These are phyloP conservation scores for Psidium friedrichsthalianum DNA, from an alignment of 345 rosid genomes.

Conservation along the genomic window DNA sequence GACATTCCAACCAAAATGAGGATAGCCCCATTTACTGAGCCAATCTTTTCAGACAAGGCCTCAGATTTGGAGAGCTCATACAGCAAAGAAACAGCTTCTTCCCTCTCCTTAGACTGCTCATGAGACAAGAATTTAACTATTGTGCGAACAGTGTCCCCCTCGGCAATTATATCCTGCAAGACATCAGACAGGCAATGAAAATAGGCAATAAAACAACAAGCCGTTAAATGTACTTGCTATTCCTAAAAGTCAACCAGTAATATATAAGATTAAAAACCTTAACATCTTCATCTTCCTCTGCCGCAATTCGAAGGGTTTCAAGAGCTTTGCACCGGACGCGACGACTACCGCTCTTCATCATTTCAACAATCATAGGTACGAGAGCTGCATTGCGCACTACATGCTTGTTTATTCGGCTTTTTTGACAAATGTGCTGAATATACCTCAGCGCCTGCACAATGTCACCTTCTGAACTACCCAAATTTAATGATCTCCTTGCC, in stretches of 20 bases:
- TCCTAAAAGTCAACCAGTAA: not conserved
- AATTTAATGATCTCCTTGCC: slow-evolving; percentile 57
- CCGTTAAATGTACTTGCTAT: not conserved
- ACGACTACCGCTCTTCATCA: slow-evolving; percentile 71
- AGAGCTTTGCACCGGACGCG: slow-evolving; percentile 62
- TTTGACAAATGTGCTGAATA: slow-evolving; percentile 46
- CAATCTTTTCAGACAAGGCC: slow-evolving; percentile 81
- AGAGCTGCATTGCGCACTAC: slow-evolving; percentile 56
- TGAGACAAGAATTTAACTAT: slow-evolving; percentile 70
- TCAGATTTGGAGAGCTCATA: slow-evolving; percentile 83
- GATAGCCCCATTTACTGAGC: slow-evolving; percentile 82
- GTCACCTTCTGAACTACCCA: slow-evolving; percentile 54
- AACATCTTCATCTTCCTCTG: slow-evolving; percentile 72
- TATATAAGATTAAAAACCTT: slow-evolving; percentile 34
- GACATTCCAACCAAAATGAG: slow-evolving; percentile 83
- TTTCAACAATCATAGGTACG: slow-evolving; percentile 60
- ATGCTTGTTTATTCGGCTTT: slow-evolving; percentile 38
- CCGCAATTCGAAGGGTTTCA: slow-evolving; percentile 63
- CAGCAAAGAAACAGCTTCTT: slow-evolving; percentile 75
- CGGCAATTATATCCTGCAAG: slow-evolving; percentile 66
- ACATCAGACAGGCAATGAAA: not conserved
- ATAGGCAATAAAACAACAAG: not conserved
- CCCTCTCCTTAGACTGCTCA: slow-evolving; percentile 73
- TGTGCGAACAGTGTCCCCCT: slow-evolving; percentile 90
- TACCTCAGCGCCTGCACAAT: slow-evolving; percentile 46